phyloP scores from a whole-genome alignment of 176 grass and related monocot species.

The Eremochloa ophiuroides region DNA sequence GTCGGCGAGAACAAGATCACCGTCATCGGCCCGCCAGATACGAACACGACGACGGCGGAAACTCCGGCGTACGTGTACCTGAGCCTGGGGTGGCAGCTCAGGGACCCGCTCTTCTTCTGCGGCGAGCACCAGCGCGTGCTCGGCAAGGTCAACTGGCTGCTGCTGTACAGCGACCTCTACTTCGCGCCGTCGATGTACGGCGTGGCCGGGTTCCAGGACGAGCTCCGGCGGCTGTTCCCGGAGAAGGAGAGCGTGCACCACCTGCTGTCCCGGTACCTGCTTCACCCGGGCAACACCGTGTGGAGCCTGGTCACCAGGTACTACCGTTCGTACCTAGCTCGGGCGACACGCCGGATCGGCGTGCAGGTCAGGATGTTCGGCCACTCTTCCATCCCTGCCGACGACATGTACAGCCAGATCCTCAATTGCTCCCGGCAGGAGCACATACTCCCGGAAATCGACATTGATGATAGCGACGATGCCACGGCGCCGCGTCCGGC shows the following conservation, averaged over 20 bases:
- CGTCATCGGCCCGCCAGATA: not conserved
- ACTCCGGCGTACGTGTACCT: slow-evolving; percentile 38
- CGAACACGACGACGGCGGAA: not conserved
- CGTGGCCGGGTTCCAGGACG: slow-evolving; percentile 26
- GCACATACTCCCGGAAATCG: not conserved
- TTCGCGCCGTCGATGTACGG: slow-evolving; percentile 43
- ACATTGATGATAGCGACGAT: not conserved
- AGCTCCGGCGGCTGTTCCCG: slow-evolving; percentile 58
- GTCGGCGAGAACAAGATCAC: not conserved
- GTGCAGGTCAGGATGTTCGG: slow-evolving; percentile 42
- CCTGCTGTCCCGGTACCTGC: slow-evolving; percentile 43
- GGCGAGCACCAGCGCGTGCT: slow-evolving; percentile 44
- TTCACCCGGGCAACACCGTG: slow-evolving; percentile 45
- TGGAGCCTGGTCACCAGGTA: slow-evolving; percentile 47
- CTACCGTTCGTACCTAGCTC: slow-evolving; percentile 30
- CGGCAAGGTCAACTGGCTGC: slow-evolving; percentile 46
- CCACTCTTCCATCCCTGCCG: not conserved
- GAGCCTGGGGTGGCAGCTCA: slow-evolving; percentile 11
- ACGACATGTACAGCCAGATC: slow-evolving; percentile 31
- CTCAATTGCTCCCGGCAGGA: slow-evolving; percentile 29
- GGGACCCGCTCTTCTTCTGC: slow-evolving; percentile 42
- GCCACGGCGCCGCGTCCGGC: not conserved
- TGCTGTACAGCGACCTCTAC: slow-evolving; percentile 47
- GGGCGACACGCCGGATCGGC: slow-evolving; percentile 28
- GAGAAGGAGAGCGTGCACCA: slow-evolving; percentile 38